phyloP scores from a whole-genome alignment of 2,329 filamentous ascomycete species.

The Metarhizium guizhouense region DNA sequence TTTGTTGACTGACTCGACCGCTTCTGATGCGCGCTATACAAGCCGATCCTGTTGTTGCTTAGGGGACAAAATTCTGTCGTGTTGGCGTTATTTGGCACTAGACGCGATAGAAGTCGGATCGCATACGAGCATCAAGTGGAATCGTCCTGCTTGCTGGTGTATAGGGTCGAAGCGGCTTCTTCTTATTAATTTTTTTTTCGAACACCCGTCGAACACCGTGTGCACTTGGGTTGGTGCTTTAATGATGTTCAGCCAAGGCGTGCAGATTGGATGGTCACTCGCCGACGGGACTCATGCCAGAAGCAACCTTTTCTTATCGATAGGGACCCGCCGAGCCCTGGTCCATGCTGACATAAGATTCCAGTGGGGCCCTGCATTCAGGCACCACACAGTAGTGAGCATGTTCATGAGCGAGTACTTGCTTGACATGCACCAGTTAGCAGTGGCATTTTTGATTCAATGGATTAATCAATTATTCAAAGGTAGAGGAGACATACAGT shows the following conservation, averaged over 20 bases:
- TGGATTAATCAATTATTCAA: neutral
- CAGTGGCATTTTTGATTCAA: neutral
- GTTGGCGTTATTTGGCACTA: neutral
- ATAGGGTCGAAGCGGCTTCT: neutral
- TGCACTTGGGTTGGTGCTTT: neutral
- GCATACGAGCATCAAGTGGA: neutral
- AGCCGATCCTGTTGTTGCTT: neutral
- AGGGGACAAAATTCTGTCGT: neutral
- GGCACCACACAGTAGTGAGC: neutral
- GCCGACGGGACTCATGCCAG: slow-evolving; percentile 8
- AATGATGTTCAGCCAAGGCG: neutral
- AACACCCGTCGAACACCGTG: neutral
- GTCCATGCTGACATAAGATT: neutral
- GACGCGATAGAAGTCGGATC: neutral
- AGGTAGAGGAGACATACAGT: neutral
- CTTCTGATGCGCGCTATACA: neutral
- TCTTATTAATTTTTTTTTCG: neutral
- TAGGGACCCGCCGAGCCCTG: slow-evolving; percentile 9
- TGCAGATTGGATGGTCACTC: neutral
- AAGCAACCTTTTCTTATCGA: slow-evolving; percentile 22
- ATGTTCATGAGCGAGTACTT: too few species aligned
- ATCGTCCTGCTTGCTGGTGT: neutral
- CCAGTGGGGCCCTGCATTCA: neutral
- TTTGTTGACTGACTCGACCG: neutral
- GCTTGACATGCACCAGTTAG: too few species aligned